Evolutionary conservation across 116 monocot species (phyloP), one percentile per base, ranked within the genome.

Genomic region (Trichopus zeylanicus): DNA sequence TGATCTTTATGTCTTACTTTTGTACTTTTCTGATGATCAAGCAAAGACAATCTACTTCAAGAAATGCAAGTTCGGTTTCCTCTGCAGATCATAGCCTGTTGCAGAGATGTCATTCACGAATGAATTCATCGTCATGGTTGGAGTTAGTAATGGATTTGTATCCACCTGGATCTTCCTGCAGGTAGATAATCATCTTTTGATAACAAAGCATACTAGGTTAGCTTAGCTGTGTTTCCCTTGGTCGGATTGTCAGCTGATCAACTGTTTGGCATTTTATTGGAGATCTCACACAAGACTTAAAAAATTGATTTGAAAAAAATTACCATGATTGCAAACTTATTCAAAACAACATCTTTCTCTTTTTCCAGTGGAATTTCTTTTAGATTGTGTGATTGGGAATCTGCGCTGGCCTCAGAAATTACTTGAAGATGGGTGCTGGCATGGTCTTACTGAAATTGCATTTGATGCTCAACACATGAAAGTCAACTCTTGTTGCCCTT

Each of bases 11-110:
- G n/a, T 48, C 47, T 13, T 34, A 13, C n/a, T n/a, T n/a, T 18
- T 75, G 52, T 52, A 67, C 33, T 56, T 67, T 71, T 81, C 30
- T 72, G 39, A 75, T 73, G 72, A 76, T 87, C 82, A 97, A 95
- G 94, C 75, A 77, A 95, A 89, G 95, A 53, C 97, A 84, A 64
- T 66, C 72, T 57, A 70, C 77, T 79, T 71, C 91, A 75, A 80
- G 73, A 71, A 74, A 66, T 65, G 82, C 38, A 63, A 75, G 19
- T 63, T 58, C 59, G 38, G 37, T 57, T 61, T 49, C 66, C 69
- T 64, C 82, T 18, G 37, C 48, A 29, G 72, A 70, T 64, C 23
- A 37, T 35, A 55, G 57, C 52, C 73, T 64, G 49, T 49, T 65
- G 47, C 62, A 61, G 60, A 77, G 63, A 61, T 66, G 58, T 64